Evolutionary conservation across 495 filamentous ascomycete genomes (phyloP), one percentile per base, ranked within the genome.

Genomic region (Neurospora terricola): DNA sequence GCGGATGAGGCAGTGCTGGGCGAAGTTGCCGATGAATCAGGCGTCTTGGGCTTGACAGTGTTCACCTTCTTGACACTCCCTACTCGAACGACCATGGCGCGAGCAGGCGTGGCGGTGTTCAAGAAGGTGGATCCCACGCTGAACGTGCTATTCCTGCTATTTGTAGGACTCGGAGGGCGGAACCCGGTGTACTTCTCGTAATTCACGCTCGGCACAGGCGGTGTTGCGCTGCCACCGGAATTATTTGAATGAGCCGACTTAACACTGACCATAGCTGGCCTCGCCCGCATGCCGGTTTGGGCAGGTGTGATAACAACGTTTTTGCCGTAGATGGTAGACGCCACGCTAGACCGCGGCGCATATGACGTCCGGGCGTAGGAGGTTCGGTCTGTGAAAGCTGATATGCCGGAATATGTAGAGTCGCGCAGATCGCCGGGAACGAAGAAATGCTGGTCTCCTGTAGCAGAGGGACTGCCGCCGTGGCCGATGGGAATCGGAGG

Each of bases 391-490:
- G 90, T 91, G 81, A 88, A 91, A 71, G 78, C 83, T 16, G 88
- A 88, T 62, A 90, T 81, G 72, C 84, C 87, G 37, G 91, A 92
- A 80, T 90, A 92, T 7, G 93, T 93, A 11, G 94, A 97, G 81
- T 95, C 94, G 73, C 96, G 92, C 48, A 98, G 85, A 81, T 97
- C 93, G 73, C 92, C 92, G 12, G 94, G 94, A 80, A 97, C 91
- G 81, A 98, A 98, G 87, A 96, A 96, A 78, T 93, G 93, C 78
- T 96, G 93, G 71, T 97, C 94, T 69, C 92, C 88, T 68, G 85
- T 85, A 48, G 82, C 81, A 48, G 86, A 86, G 14, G 88, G 90
- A 73, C 84, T 88, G 77, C 83, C 86, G 70, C 84, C 81, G 62
- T 85, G 84, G 12, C 88, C 87, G 78, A 91, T 89, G 69, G 96